phyloP scores from a whole-genome alignment of 176 grass and related monocot genomes.

The Raddia distichophylla region DNA sequence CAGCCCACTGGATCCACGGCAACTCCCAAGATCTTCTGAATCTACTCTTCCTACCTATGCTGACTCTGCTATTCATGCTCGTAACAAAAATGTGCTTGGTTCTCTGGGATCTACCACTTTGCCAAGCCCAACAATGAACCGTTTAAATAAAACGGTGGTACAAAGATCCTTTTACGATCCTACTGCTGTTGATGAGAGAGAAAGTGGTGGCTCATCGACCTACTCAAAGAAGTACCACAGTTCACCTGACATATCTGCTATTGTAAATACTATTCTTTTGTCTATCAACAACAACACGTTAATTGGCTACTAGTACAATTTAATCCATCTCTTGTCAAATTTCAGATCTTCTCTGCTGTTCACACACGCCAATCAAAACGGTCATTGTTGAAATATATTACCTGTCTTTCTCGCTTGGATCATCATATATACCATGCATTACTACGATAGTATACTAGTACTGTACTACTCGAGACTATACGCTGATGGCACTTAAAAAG shows the following conservation, averaged over 20 bases:
- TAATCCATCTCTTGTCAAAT: no score
- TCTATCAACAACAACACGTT: no score
- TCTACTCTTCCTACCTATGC: slow-evolving; percentile 38
- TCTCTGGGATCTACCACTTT: slow-evolving; percentile 43
- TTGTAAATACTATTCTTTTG: no score
- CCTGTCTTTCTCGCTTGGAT: no score
- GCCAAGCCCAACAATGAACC: slow-evolving; percentile 39
- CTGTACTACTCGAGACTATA: no score
- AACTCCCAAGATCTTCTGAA: slow-evolving; percentile 41
- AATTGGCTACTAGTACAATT: no score
- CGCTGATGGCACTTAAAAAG: no score
- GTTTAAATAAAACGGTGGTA: slow-evolving; percentile 26
- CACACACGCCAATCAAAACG: no score
- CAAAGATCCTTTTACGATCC: slow-evolving; percentile 55
- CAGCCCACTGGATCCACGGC: slow-evolving; percentile 37
- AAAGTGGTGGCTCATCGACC: slow-evolving; percentile 37
- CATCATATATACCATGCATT: no score
- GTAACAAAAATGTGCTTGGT: slow-evolving; percentile 36
- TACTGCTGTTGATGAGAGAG: slow-evolving; percentile 41
- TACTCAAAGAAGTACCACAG: slow-evolving; percentile 76
- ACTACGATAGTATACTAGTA: no score
- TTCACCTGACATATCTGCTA: slow-evolving; percentile 68
- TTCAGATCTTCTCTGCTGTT: no score
- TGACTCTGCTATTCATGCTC: slow-evolving; percentile 34
- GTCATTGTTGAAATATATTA: no score